Evolutionary conservation across 2,329 filamentous ascomycete species (phyloP), one percentile per base, ranked within the genome.

Genomic region (Dendrostoma leiphaemia): DNA sequence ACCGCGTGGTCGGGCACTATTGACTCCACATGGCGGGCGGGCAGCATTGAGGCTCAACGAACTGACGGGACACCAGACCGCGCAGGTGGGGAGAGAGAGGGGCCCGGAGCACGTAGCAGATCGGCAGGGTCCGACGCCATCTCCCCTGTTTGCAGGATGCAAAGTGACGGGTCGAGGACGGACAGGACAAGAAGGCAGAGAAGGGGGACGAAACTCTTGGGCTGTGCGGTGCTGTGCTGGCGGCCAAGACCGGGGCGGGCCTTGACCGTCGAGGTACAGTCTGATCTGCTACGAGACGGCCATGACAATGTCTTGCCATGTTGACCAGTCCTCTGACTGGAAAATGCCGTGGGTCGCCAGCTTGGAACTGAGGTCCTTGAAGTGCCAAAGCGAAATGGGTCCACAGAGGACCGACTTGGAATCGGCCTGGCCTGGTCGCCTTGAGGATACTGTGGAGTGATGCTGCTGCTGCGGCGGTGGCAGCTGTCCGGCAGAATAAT

Each of bases 1-100:
- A 51, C 52, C 56, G 56, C 56, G 56, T 54, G 53, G 56, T 55
- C 48, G 56, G 56, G 52, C 51, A 49, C 21, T 32, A 19, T 19
- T 28, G 17, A 57, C 55, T 57, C 55, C 55, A 57, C 55, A 57
- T 51, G 38, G 54, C 50, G 51, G 45, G 47, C 47, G 53, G 55
- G 51, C 41, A 34, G 53, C 48, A 58, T 58, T n/a, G 56, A 58
- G 56, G 56, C 56, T 58, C 56, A 58, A 58, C 44, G 35, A 24
- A 34, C 26, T 32, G 37, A 32, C 26, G 35, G 24, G 37, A 31
- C 29, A 37, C 31, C 19, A 35, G 51, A n/a, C n/a, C n/a, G n/a
- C n/a, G n/a, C 5, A 38, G 19, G 48, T 43, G 53, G 48, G 53
- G 48, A 47, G 15, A 28, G 23, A 19, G 26, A 46, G 44, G 28